Base-by-base conservation (phyloP, 768 basidiomycete species). In the Russula griseocarnosa region DNA sequence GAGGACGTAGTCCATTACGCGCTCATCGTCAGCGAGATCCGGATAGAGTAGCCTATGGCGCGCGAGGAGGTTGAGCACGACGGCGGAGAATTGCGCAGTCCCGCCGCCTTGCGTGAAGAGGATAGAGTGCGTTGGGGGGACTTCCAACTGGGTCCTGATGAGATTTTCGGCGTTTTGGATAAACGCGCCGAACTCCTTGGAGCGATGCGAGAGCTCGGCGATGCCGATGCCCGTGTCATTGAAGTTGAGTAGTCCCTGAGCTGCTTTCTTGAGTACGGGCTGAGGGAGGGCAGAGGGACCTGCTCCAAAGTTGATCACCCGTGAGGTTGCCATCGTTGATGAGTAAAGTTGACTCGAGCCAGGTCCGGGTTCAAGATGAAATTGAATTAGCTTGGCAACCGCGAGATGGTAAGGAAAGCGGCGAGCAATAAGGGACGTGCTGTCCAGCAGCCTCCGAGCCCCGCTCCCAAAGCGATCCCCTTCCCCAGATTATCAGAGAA, bases 81-180 rank as follows among this genome's bases (percentile, higher is more conserved):
- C 85, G 32, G 92, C 89, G 32, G 93, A 91, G 79, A 98, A 98
- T 76, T 98, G 94, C 30, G 80, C 84, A 0, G 90, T 87, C 16
- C 93, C 97, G 34, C 97, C 97, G 49, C 97, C 97, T 76, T 98
- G 95, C 42, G 92, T 84, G 79, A 98, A 95, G 40, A 99, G 82
- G 70, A 99, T 82, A 55, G 82, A 78, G 77, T 98, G 95, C 11
- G 87, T 89, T 46, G 82, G 73, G 10, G 97, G 96, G 38, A 99
- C 86, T 18, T 81, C 76, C 63, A 98, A 87, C 70, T 94, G 87
- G 16, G 76, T 77, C 62, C 93, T 85, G 66, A 94, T 84, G 71
- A 85, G 83, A 42, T 77, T 73, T 75, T 88, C 85, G 71, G 88
- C 78, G 55, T 79, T 73, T 61, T 79, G 76, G 67, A 95, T 74